Conservation (phyloP, 1,284 basidiomycete species). For the Melampsora americana region DNA sequence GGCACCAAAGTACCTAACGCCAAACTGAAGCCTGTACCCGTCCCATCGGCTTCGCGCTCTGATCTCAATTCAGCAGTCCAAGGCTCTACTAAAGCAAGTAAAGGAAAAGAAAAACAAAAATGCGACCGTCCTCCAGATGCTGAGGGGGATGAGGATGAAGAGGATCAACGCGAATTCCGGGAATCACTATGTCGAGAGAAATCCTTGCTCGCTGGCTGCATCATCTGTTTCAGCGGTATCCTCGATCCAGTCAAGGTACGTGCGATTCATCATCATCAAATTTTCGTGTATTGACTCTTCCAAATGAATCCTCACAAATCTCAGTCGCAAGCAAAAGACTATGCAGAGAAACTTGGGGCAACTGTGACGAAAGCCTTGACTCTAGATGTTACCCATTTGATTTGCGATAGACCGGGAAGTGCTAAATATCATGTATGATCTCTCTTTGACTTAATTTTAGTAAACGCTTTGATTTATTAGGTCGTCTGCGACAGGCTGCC, state of each 20-base stretch:
- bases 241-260: slow-evolving; percentile 30
- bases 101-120: slow-evolving; percentile 11
- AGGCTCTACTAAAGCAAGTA: slow-evolving; percentile 10
- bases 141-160: slow-evolving; percentile 32
- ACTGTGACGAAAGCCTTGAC: slow-evolving; percentile 32
- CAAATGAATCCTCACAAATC: not conserved
- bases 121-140: not conserved
- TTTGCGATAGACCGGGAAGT: slow-evolving; percentile 42
- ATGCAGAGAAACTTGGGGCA: slow-evolving; percentile 40
- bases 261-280: not conserved
- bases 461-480: not conserved
- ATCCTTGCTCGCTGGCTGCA: slow-evolving; percentile 27
- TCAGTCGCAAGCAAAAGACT: slow-evolving; percentile 27
- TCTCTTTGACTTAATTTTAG: not conserved
- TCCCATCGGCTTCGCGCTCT: not conserved
- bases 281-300: not conserved
- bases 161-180: slow-evolving; percentile 22
- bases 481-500: slow-evolving; percentile 27
- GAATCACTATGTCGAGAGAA: slow-evolving; percentile 34
- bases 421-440: slow-evolving; percentile 37
- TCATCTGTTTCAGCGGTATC: slow-evolving; percentile 39
- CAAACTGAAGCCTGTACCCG: slow-evolving; percentile 35
- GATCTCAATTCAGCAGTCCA: not conserved
- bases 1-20: slow-evolving; percentile 34
- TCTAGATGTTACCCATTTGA: slow-evolving; percentile 37